Base-by-base conservation (phyloP, 2,329 filamentous ascomycete genomes). In the Microthyrium microscopicum region DNA sequence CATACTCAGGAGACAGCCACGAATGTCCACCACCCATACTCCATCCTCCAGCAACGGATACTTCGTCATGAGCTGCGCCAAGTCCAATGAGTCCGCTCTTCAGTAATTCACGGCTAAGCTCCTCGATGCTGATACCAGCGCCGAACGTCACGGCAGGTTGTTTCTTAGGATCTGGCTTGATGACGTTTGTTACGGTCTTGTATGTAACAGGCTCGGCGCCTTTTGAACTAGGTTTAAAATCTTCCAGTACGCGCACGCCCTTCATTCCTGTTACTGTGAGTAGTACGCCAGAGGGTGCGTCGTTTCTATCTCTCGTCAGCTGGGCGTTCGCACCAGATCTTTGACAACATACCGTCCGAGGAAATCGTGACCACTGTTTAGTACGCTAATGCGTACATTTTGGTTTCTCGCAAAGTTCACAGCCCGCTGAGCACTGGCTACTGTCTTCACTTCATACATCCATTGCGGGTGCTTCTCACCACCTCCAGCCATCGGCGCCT, bases 401-500 rank as follows among this genome's bases (percentile, higher is more conserved):
- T 17, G 7, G 7, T 35, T n/a, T 16, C 9, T 7, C 8, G 33
- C 33, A 9, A 9, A 35, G 11, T 35, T 35, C 7, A 35, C 16
- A 7, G 33, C 33, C 31, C 8, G 7, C 16, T 9, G 9, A 6
- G 20, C 29, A 9, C 16, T 22, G 21, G 13, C n/a, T 7, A 32
- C 31, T 7, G 20, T 9, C 7, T 9, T 34, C 7, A 22, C 31
- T 11, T 34, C 8, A 13, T 32, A 9, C 11, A 8, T 11, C 29
- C 29, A 32, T 11, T 32, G 12, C 9, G 29, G 29, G 7, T 19
- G 12, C 19, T 27, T 9, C 8, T 12, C 25, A 22, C 29, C 29
- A 32, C 68, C 51, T 26, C 66, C 56, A n/a, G 7, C 11, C 13
- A 26, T 16, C 22, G 22, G 22, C 9, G 22, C 22, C 9, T 9